Base-by-base conservation (phyloP, 805 yeast species). In the Myxozyma kluyveri region DNA sequence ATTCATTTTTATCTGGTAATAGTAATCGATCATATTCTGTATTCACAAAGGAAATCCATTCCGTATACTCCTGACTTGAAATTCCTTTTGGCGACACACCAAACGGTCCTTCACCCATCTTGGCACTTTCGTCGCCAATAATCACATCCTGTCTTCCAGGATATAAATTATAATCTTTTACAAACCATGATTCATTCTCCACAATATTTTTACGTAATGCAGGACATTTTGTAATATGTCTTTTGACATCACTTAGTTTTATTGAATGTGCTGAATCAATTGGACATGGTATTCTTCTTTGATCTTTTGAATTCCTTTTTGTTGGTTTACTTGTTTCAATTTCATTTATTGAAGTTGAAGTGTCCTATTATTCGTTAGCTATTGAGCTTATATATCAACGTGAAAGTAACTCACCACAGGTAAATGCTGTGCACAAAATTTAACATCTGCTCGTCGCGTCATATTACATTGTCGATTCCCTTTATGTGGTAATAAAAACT, bases 371-470 rank as follows among this genome's bases (percentile, higher is more conserved):
- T n/a, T n/a, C n/a, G n/a, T n/a, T n/a, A n/a, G n/a, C n/a, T n/a
- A n/a, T n/a, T n/a, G n/a, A n/a, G n/a, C n/a, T n/a, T n/a, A n/a
- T n/a, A n/a, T n/a, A n/a, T n/a, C n/a, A n/a, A n/a, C n/a, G n/a
- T n/a, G n/a, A 7, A 29, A 29, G n/a, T 24, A 23, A 22, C 24
- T 17, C 12, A 43, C 49, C 21, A 65, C 65, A 21, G 56, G 47
- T 62, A 75, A 56, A 65, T 86, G 95, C 57, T 84, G 84, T 6
- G 84, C 78, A 66, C 95, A 86, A 62, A 66, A 83, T 36, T 66
- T 65, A 21, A 72, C 73, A 27, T 68, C 76, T 9, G 70, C 67
- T 50, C 76, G 75, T 29, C 85, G 70, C 53, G 82, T 82, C 76
- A 84, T 74, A 3, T 80, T 78, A 66, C 95, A 86, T 41, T 67